Percentiles rank a stretch among this genome's conserved stretches.
These are phyloP conservation scores for Paramecium tetraurelia DNA, from an alignment of 73 alveolate genomes.

Conservation along the genomic window DNA sequence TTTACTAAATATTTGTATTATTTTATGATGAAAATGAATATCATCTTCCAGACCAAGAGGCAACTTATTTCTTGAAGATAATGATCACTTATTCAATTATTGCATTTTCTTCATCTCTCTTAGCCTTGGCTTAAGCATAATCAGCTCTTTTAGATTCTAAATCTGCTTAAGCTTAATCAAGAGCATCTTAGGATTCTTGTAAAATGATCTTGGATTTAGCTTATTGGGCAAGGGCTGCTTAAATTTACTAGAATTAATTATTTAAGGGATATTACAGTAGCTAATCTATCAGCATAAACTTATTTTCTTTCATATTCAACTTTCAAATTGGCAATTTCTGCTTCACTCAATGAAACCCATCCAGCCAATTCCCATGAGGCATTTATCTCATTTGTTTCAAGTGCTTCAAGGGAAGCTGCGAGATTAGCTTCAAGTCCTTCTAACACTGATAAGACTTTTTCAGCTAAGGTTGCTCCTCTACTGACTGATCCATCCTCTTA, in stretches of 20 bases:
- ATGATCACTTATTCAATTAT: conserved; percentile 11
- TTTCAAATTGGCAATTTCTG: neutral
- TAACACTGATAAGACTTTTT: neutral
- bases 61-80: conserved; percentile 37
- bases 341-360: conserved; percentile 48
- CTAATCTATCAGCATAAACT: conserved; percentile 39
- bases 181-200: conserved; percentile 32
- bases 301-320: conserved; percentile 39
- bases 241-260: neutral
- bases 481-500: conserved; percentile 16
- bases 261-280: neutral
- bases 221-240: conserved; percentile 42
- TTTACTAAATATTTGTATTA: neutral
- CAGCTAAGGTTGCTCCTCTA: conserved; percentile 44
- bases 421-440: neutral
- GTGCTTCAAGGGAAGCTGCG: neutral
- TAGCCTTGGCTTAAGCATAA: conserved; percentile 13
- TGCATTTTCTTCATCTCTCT: conserved; percentile 50
- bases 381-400: neutral
- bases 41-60: conserved; percentile 51
- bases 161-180: conserved; percentile 15
- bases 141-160: conserved; percentile 13
- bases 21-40: neutral
- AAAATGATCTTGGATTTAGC: conserved; percentile 26
- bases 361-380: conserved; percentile 49